Evolutionary conservation across 352 stramenopile genomes (phyloP), one percentile per base, ranked within the genome.

Genomic region (Globisporangium iwayamae): DNA sequence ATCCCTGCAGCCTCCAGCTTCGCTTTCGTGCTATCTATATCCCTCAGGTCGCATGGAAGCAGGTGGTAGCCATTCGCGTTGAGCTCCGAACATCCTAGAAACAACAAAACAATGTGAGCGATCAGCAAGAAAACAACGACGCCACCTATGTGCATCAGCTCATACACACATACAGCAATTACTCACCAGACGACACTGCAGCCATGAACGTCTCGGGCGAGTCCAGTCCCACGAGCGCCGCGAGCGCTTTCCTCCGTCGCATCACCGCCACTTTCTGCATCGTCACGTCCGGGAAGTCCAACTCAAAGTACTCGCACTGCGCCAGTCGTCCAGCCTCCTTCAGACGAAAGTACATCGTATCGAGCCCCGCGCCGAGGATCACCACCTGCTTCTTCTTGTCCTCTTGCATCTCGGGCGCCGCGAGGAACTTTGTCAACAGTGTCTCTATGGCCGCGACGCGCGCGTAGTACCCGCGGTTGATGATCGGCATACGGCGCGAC

Each of bases 391-490:
- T 82, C 63, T 79, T 84, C 36, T 67, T 32, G 25, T 54, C 11
- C 1, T 47, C 3, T 28, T 18, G 22, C 32, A 20, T 43, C 16
- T 55, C 48, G 38, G 57, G 52, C 22, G 61, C 55, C 28, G 61
- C 62, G 9, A 96, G 63, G 59, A 95, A 96, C 32, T 75, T 76
- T 28, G 70, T 73, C 58, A 96, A 72, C 18, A 96, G 73, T 48
- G 66, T 66, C 70, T 95, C 83, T 46, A 96, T 69, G 3, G 78
- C 83, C 5, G 75, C 72, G 25, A 95, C 86, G 16, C 88, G 86
- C 10, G 88, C 86, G 70, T 94, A 96, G 70, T 96, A 96, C 1
- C 88, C 88, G 56, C 88, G 85, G 64, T 96, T 95, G 65, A 96
- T 96, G 60, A 96, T 78, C 25, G 88, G 88, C 86, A 95, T 93